phyloP scores from a whole-genome alignment of 495 filamentous ascomycete genomes.

The Aspergillus bertholletiae region DNA sequence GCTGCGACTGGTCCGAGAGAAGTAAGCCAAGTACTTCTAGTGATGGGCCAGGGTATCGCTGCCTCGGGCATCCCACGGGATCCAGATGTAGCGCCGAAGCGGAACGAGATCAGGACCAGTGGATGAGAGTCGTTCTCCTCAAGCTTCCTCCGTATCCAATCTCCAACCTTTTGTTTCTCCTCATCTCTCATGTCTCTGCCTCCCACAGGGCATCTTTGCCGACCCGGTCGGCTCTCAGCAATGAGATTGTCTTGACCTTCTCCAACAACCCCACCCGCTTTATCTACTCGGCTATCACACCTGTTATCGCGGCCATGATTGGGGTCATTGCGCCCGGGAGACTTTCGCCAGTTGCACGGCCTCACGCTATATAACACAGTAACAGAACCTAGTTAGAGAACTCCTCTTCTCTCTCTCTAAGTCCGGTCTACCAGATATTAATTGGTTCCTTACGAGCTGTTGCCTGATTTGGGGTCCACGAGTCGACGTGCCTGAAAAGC shows the following conservation, averaged over 20 bases:
- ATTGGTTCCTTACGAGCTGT: background rate
- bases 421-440: background rate
- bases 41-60: background rate
- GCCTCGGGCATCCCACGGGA: constrained; percentile 1
- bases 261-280: background rate
- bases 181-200: background rate
- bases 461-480: background rate
- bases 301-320: background rate
- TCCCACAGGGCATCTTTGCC: background rate
- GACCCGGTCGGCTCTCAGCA: background rate
- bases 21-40: background rate
- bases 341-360: background rate
- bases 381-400: no score
- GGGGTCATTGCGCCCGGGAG: background rate
- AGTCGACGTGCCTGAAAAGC: background rate
- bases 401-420: background rate
- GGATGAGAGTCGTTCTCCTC: background rate
- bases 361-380: background rate
- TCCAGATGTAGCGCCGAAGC: constrained; percentile 10
- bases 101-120: background rate
- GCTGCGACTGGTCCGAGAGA: background rate
- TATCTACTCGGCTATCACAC: constrained; percentile 9
- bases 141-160: background rate
- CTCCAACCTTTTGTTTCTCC: background rate
- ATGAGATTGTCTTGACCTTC: background rate